Percentiles rank a stretch among this genome's conserved stretches.
Conservation (phyloP, 202 grass and related monocot species). For the Panicum virgatum region DNA sequence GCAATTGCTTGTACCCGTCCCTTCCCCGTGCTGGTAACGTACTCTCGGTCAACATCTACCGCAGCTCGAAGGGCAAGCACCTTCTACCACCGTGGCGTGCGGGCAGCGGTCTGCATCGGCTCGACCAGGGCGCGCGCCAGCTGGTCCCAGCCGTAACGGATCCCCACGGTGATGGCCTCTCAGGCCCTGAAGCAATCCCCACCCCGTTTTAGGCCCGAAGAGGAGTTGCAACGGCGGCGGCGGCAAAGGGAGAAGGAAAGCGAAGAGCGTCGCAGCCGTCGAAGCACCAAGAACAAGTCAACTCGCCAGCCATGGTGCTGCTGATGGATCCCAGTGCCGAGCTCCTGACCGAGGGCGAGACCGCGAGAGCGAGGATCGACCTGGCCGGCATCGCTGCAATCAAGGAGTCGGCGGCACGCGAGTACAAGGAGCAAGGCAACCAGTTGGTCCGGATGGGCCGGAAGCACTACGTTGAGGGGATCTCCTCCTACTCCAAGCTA, state of each 20-base stretch:
- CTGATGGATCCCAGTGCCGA: conserved; percentile 68
- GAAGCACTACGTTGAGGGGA: conserved; percentile 67
- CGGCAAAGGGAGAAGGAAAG: not conserved
- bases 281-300: conserved; percentile 7
- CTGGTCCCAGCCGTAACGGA: too few relatives aligned
- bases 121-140: too few relatives aligned
- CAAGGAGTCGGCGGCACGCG: conserved; percentile 75
- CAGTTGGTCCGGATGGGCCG: conserved; percentile 76
- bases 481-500: conserved; percentile 84
- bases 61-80: too few relatives aligned
- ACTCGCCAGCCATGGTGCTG: conserved; percentile 55
- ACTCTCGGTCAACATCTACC: too few relatives aligned
- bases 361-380: too few relatives aligned
- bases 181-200: too few relatives aligned
- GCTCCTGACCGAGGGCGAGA: conserved; percentile 72
- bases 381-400: conserved; percentile 74
- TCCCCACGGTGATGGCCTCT: too few relatives aligned
- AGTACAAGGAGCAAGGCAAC: conserved; percentile 92
- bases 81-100: too few relatives aligned
- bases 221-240: conserved; percentile 8
- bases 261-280: not conserved
- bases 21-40: too few relatives aligned
- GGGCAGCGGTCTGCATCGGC: too few relatives aligned
- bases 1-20: too few relatives aligned
- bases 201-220: too few relatives aligned